A percentile compares a stretch with the other conserved stretches of the same genome.
phyloP scores from a whole-genome alignment of 2,329 filamentous ascomycete genomes.

The Penicillium italicum region DNA sequence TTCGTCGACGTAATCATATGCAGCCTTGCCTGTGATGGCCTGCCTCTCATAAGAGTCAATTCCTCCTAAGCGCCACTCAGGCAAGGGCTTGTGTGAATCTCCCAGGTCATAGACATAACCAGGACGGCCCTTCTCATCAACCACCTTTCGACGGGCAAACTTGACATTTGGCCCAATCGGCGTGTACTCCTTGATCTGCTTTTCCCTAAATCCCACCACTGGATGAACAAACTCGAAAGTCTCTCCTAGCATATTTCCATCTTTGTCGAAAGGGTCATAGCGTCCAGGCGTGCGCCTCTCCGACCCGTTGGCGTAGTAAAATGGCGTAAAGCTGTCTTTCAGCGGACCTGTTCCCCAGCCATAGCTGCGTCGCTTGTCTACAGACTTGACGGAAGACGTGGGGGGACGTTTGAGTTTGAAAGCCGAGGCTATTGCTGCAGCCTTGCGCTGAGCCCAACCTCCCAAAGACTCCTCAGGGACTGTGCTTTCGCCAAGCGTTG shows the following conservation, averaged over 20 bases:
- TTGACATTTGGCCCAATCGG: conserved; percentile 5
- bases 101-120: conserved; percentile 14
- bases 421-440: background rate
- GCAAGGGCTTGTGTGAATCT: conserved; percentile 1
- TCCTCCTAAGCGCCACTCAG: conserved; percentile 19
- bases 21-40: conserved; percentile 10
- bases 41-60: conserved; percentile 19
- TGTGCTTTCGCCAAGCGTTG: background rate
- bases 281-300: conserved; percentile 14
- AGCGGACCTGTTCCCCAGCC: conserved; percentile 16
- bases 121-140: conserved; percentile 5
- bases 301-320: conserved; percentile 18
- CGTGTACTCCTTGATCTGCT: conserved; percentile 12
- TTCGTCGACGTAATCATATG: conserved; percentile 16
- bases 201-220: conserved; percentile 17
- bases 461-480: background rate
- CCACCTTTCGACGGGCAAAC: conserved; percentile 11
- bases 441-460: conserved; percentile 1
- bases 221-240: conserved; percentile 20
- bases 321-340: conserved; percentile 13
- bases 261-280: conserved; percentile 6
- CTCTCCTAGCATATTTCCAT: conserved; percentile 8
- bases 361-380: conserved; percentile 4
- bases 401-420: background rate
- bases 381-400: background rate